Evolutionary conservation across 2,329 filamentous ascomycete genomes (phyloP), one percentile per base, ranked within the genome.

Genomic region (Sclerotinia subarctica): DNA sequence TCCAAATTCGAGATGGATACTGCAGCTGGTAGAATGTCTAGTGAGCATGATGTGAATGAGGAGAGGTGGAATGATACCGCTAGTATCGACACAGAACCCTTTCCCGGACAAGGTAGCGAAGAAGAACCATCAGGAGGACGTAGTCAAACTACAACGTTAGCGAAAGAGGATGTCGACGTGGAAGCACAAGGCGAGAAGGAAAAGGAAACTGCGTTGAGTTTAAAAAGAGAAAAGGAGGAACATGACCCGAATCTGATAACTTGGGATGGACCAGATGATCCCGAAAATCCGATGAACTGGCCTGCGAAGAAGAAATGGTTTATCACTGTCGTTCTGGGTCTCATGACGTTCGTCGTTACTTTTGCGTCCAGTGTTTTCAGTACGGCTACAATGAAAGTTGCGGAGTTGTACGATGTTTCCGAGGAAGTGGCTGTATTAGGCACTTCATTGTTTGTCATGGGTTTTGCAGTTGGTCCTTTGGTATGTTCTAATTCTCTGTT

Each of bases 391-490:
- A 26, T 69, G 0, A 51, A 66, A 2, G 70, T 72, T 6, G 70
- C 74, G 24, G 68, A 70, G 42, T 35, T 70, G 5, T 76, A 70
- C 54, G 57, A 62, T 4, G 72, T 76, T 11, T 71, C 70, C n/a
- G 69, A 70, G 11, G 78, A 49, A 73, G 80, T 91, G 1, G 84
- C 83, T 0, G 83, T 86, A 0, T 88, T 93, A 62, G 87, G 89
- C 67, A 86, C 92, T 17, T 80, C 80, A 0, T 82, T 91, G 63
- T 92, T 88, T 79, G 88, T 91, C 19, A 78, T 91, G 11, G 88
- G 88, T 47, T 89, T 92, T 58, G 91, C 88, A 1, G 86, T 89
- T 67, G 90, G 90, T 0, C 90, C 91, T 1, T 85, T 86, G 0
- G 81, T 93, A 32, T 32, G 74, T 65, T 44, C 26, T 58, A 8